These are phyloP conservation scores for Leishmania lainsoni DNA, from an alignment of 208 protist species.

Conservation along the genomic window DNA sequence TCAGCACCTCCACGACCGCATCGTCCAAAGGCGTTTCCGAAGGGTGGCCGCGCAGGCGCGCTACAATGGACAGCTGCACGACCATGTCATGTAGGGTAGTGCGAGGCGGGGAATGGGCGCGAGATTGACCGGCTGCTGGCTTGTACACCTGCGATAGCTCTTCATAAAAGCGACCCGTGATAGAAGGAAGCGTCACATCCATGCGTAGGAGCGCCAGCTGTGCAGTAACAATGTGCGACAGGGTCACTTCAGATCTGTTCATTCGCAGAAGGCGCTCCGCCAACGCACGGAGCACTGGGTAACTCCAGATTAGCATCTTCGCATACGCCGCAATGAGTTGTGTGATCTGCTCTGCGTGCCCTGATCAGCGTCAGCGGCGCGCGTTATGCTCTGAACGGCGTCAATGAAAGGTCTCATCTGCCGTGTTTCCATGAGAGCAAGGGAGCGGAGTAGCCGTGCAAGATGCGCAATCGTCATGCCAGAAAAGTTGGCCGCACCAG, in stretches of 20 bases:
- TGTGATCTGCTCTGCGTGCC: conserved; percentile 34
- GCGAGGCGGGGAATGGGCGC: neutral
- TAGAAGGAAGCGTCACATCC: conserved; percentile 47
- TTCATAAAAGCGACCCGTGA: conserved; percentile 32
- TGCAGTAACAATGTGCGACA: conserved; percentile 54
- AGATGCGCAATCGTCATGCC: conserved; percentile 45
- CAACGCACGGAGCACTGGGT: conserved; percentile 58
- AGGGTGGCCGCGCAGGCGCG: conserved; percentile 23
- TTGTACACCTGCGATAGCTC: conserved; percentile 8
- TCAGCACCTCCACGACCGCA: conserved; percentile 2
- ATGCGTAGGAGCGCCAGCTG: conserved; percentile 72
- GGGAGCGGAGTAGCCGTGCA: conserved; percentile 47
- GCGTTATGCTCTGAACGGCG: conserved; percentile 44
- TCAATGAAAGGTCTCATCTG: conserved; percentile 65
- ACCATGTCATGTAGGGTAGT: conserved; percentile 20
- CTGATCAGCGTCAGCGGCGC: conserved; percentile 25
- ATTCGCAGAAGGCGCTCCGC: conserved; percentile 40
- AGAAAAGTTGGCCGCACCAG: neutral
- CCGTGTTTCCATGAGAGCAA: conserved; percentile 66
- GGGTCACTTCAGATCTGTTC: conserved; percentile 27
- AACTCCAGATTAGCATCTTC: conserved; percentile 83
- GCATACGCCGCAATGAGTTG: conserved; percentile 66
- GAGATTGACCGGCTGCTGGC: neutral
- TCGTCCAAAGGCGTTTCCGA: neutral
- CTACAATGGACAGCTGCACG: conserved; percentile 42